Evolutionary conservation across 495 filamentous ascomycete species (phyloP), one percentile per base, ranked within the genome.

Genomic region (Aspergillus sparsus): DNA sequence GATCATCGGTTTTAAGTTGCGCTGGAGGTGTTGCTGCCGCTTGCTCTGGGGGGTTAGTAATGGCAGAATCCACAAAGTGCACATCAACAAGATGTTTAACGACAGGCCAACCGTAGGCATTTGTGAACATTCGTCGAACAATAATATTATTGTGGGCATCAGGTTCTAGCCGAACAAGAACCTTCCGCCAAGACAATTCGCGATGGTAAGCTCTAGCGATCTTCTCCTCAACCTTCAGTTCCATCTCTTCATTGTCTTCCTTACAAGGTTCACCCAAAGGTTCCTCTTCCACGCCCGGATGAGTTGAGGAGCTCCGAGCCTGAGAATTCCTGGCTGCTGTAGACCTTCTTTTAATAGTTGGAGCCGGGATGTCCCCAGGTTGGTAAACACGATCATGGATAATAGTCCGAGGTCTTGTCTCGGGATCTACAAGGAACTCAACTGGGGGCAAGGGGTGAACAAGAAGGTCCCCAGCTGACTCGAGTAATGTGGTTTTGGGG

Each of bases 71-170:
- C 45, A 84, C 87, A 66, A 98, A 98, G 67, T 98, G 94, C 0
- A 91, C 91, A 67, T 97, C 92, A 46, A 93, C 90, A 2, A 98
- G 75, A 70, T 98, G 94, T 68, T 96, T 89, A 49, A 97, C 80
- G 6, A 98, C 94, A 0, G 93, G 93, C 94, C 94, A 98, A 4
- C 94, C 94, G 67, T 96, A 96, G 0, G 94, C 94, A 70, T 98
- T 98, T 57, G 92, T 88, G 64, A 98, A 98, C 85, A 90, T 93
- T 34, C 94, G 86, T 31, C 94, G 88, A 16, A 98, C 94, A 59
- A 97, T 88, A 58, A 98, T 93, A 70, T 98, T 98, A 73, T 98
- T 98, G 72, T 98, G 94, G 3, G 94, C 94, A 79, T 98, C 94
- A 1, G 94, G 94, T 69, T 98, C 94, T 8, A 98, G 81, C 45